Conservation (phyloP, 345 rosid genomes). For the Carallia pectinifolia region DNA sequence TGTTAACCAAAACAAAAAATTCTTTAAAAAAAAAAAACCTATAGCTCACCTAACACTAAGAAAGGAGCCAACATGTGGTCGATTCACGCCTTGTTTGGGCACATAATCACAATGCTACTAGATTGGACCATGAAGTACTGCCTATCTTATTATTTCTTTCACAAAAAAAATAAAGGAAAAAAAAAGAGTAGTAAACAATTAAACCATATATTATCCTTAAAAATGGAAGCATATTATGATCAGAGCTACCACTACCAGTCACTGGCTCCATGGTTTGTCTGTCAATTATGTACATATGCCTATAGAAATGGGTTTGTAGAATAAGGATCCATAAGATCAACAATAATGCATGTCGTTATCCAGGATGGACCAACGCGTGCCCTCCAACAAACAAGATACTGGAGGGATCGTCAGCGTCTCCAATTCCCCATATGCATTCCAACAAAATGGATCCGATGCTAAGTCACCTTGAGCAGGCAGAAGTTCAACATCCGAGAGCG, state of each 20-base stretch:
- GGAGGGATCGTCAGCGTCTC: conserved; percentile 64
- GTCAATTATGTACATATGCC: conserved; percentile 20
- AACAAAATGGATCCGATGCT: conserved; percentile 67
- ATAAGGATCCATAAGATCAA: conserved; percentile 20
- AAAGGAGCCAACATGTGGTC: too few relatives aligned
- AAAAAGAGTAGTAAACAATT: too few relatives aligned
- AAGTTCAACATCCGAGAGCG: conserved; percentile 70
- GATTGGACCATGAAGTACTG: too few relatives aligned
- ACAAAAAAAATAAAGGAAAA: too few relatives aligned
- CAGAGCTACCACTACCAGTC: conserved; percentile 1
- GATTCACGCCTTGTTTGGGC: too few relatives aligned
- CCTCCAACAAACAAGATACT: conserved; percentile 55
- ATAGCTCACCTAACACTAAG: too few relatives aligned
- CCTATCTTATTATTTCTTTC: too few relatives aligned
- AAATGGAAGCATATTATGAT: conserved; percentile 15
- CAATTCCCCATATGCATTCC: conserved; percentile 80
- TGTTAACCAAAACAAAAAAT: neutral
- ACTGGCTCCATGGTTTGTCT: conserved; percentile 8
- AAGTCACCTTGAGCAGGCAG: conserved; percentile 71
- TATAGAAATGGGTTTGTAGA: conserved; percentile 10
- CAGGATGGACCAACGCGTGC: conserved; percentile 39
- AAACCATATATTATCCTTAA: neutral
- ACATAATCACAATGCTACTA: too few relatives aligned
- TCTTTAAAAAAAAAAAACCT: too few relatives aligned
- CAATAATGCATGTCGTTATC: conserved; percentile 43